Evolutionary conservation across 2,329 filamentous ascomycete genomes (phyloP).

Genomic region (Ceratocystis destructans): DNA sequence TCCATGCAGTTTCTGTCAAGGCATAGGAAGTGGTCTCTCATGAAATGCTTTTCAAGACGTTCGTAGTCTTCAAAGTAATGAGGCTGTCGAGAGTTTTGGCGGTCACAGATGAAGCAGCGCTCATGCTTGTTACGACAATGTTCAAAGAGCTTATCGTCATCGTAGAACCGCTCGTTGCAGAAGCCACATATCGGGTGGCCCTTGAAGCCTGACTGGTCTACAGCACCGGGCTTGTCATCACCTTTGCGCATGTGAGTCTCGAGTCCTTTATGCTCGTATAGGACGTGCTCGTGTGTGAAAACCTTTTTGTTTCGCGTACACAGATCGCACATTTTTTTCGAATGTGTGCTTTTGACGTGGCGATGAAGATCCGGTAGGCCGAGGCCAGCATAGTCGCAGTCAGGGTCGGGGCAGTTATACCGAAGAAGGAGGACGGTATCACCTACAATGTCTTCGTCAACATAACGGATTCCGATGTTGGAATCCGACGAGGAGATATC

Average conservation of each 20-base stretch:
- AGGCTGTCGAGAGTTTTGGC: constrained; percentile 52
- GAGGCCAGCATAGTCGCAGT: constrained; percentile 69
- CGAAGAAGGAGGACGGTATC: constrained; percentile 77
- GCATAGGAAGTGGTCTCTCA: constrained; percentile 75
- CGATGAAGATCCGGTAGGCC: constrained; percentile 46
- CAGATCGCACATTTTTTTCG: constrained; percentile 81
- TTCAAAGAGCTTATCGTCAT: constrained; percentile 83
- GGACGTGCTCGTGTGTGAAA: constrained; percentile 92
- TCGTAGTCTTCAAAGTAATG: constrained; percentile 90
- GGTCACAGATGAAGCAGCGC: constrained; percentile 85
- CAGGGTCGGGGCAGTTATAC: constrained; percentile 84
- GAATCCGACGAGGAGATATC: constrained; percentile 70
- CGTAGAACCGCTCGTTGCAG: constrained; percentile 84
- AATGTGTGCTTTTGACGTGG: constrained; percentile 70
- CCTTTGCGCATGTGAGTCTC: constrained; percentile 80
- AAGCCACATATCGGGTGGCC: constrained; percentile 92
- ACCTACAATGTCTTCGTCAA: constrained; percentile 75
- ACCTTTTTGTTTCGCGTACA: constrained; percentile 93
- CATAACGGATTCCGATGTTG: constrained; percentile 83
- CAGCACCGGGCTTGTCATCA: constrained; percentile 77
- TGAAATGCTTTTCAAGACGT: constrained; percentile 73
- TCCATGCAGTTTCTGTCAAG: constrained; percentile 76
- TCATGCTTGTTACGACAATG: constrained; percentile 93
- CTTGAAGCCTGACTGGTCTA: constrained; percentile 89
- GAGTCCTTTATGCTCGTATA: constrained; percentile 70